Conservation (phyloP, 352 stramenopile species). For the Phytopythium boreale region DNA sequence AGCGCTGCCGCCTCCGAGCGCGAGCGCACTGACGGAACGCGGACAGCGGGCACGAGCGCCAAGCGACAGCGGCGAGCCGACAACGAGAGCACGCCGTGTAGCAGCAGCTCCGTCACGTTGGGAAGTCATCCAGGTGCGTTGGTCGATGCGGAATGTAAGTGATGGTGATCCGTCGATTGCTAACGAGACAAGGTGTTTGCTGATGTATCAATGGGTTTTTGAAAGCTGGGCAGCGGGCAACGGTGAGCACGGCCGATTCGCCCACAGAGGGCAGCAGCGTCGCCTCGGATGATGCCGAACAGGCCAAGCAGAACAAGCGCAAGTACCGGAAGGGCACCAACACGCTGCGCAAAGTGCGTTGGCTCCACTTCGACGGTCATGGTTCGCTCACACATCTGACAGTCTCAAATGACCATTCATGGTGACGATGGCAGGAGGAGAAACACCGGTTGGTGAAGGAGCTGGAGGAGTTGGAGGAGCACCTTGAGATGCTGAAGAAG, state of each 20-base stretch:
- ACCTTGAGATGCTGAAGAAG: slow-evolving; percentile 30
- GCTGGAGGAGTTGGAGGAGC: slow-evolving; percentile 18
- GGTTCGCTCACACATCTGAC: too few relatives aligned
- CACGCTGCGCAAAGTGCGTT: too few relatives aligned
- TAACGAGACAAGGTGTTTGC: too few relatives aligned
- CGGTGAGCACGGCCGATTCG: too few relatives aligned
- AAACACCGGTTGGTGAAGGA: slow-evolving; percentile 24
- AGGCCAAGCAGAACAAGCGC: slow-evolving; percentile 17
- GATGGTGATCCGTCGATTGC: too few relatives aligned
- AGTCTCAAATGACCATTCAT: slow-evolving; percentile 5
- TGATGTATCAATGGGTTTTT: background rate
- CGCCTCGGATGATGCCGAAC: slow-evolving; percentile 11
- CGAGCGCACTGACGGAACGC: background rate
- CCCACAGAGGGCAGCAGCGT: background rate
- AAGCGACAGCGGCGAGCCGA: background rate
- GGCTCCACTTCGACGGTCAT: background rate
- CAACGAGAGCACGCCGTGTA: background rate
- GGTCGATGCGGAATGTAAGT: background rate
- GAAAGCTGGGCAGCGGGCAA: background rate
- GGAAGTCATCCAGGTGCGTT: background rate
- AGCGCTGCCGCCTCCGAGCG: background rate
- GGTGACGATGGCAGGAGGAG: slow-evolving; percentile 20
- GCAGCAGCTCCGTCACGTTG: background rate
- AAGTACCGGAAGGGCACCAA: too few relatives aligned
- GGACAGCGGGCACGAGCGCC: background rate